Conservation (phyloP, 225 moss, liverwort and hornwort species). For the Ulota crispa region DNA sequence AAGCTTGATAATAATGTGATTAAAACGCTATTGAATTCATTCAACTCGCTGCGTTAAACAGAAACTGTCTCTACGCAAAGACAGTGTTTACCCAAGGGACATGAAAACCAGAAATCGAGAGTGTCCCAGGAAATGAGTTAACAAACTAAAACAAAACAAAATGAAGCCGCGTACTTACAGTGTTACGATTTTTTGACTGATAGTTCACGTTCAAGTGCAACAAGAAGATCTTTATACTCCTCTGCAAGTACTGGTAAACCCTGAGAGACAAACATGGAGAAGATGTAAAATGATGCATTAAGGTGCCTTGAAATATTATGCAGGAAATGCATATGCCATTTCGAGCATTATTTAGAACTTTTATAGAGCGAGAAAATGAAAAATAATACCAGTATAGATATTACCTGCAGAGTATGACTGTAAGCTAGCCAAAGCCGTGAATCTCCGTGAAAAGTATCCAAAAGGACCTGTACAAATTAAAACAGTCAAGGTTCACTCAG, state of each 20-base stretch:
- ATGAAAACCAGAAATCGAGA: neutral
- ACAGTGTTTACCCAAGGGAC: too few relatives aligned
- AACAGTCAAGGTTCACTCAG: neutral
- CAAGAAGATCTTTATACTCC: constrained; percentile 64
- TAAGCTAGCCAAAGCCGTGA: constrained; percentile 72
- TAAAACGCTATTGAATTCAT: too few relatives aligned
- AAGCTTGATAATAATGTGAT: too few relatives aligned
- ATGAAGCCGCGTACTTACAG: neutral
- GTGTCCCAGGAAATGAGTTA: neutral
- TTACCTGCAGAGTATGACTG: constrained; percentile 74
- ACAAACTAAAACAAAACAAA: neutral
- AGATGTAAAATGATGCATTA: neutral
- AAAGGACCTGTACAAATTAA: constrained; percentile 46
- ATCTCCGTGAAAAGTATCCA: constrained; percentile 72
- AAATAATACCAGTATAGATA: neutral
- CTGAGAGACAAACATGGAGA: constrained; percentile 11
- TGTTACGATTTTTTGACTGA: constrained; percentile 1
- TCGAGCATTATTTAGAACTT: too few relatives aligned
- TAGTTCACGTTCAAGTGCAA: constrained; percentile 52
- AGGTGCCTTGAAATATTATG: neutral
- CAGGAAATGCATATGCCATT: too few relatives aligned
- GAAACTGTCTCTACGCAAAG: neutral
- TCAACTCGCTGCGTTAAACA: neutral
- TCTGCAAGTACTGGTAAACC: constrained; percentile 55
- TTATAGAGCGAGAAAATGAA: neutral